Base-by-base conservation (phyloP, 139 green algal genomes). In the Microglena sp. region DNA sequence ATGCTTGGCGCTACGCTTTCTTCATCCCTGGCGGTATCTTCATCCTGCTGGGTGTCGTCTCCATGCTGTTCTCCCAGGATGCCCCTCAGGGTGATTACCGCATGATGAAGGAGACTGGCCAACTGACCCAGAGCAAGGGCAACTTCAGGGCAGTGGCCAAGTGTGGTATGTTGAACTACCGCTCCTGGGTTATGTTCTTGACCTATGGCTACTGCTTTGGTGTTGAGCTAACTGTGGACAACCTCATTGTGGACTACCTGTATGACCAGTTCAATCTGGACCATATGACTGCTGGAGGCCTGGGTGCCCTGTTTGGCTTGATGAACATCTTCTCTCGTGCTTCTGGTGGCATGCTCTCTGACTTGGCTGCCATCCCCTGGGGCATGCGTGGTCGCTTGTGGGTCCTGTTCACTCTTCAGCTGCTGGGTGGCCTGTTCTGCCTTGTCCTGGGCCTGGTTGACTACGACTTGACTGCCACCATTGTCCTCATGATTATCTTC, bases 311-410 rank as follows among this genome's bases (percentile, higher is more conserved):
- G 34, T 95, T 95, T 59, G 90, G 88, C 26, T 65, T 97, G 31
- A 88, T 92, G 80, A 99, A 99, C 83, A 61, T 99, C 43, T 89
- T 94, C 78, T 85, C 84, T 0, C 79, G 93, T n/a, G 83, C 91
- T 6, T 46, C 85, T 21, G 90, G 93, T n/a, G 87, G 86, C 55
- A 68, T 87, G 26, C 30, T 75, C 0, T 87, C 78, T 1, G 87
- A 94, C 68, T n/a, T 77, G 21, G 56, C 64, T 0, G 78, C 67
- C 4, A 69, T 66, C 45, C 21, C 21, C 15, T 80, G 36, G 4
- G 88, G 88, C 53, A 95, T 95, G 87, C 70, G 87, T 26, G 88
- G 88, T 26, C 81, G 88, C 7, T 63, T 95, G 15, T 95, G 87
- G 86, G 58, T 56, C 4, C 69, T 91, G 22, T 90, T 50, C 40